Base-by-base conservation (phyloP, 345 rosid genomes). In the Ceriops zippeliana region DNA sequence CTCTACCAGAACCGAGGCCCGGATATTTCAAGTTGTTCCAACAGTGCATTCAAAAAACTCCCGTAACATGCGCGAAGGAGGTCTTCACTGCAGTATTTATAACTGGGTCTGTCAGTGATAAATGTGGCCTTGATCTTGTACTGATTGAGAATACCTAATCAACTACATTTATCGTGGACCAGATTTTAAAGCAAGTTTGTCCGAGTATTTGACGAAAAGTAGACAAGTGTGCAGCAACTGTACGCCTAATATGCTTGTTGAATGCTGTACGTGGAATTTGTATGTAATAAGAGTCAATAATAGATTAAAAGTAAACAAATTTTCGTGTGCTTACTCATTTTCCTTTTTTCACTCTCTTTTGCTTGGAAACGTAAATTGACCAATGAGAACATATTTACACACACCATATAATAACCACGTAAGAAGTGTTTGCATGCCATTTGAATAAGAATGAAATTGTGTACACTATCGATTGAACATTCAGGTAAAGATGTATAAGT, bases 161-260 rank as follows among this genome's bases (percentile, higher is more conserved):
- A 58, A 30, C n/a, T 58, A 58, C n/a, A 28, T 58, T 30, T 37
- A 22, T 58, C 62, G 17, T 30, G 62, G 62, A 27, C 62, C 62
- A 30, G 7, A 19, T 58, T 58, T 58, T 13, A 58, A 20, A 5
- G 32, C 35, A 7, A 1, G 2, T 5, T 27, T 27, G 32, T 58
- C 21, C 1, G 22, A 58, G 16, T 27, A 3, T 26, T 24, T 57
- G 61, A 1, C 1, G 20, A 58, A 15, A 19, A 58, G 61, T 15
- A 20, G 4, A 11, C 1, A 58, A 58, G 37, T 30, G 0, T 15
- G 30, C 32, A 0, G 2, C 16, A 17, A 3, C 7, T 58, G 37
- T 58, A 9, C 9, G 0, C 42, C 9, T 9, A 38, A 38, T 9
- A 38, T 1, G 15, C 15, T 37, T 2, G 24, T 24, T 24, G 0